Conservation (phyloP, 257 asterid genomes). For the Thymus quinquecostatus region DNA sequence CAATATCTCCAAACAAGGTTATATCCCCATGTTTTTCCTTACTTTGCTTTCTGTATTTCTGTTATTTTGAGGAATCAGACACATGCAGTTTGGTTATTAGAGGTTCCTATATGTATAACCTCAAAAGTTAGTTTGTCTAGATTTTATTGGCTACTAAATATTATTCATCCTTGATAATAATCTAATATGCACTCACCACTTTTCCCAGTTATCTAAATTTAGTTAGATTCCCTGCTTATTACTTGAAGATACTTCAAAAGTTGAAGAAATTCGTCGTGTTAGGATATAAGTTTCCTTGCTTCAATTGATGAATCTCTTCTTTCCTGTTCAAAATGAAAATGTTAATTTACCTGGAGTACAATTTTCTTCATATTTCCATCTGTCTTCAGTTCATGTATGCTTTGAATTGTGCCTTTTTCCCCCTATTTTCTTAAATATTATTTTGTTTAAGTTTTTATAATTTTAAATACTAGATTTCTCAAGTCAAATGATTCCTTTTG, state of each 20-base stretch:
- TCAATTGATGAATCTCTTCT: constrained; percentile 19
- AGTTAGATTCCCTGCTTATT: constrained; percentile 13
- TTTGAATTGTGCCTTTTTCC: neutral
- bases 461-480: neutral
- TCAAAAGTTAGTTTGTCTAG: constrained; percentile 13
- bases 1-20: constrained; percentile 1
- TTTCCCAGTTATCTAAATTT: neutral
- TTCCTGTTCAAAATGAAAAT: constrained; percentile 16
- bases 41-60: neutral
- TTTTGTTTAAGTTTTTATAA: too few relatives aligned
- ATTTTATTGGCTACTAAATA: neutral
- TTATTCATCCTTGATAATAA: neutral
- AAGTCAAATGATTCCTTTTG: constrained; percentile 10
- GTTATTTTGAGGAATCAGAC: neutral
- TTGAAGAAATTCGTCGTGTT: constrained; percentile 11
- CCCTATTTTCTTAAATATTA: too few relatives aligned
- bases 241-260: constrained; percentile 22
- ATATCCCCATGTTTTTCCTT: neutral
- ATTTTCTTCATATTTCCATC: constrained; percentile 1
- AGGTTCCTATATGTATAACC: neutral
- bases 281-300: neutral
- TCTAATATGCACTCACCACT: neutral
- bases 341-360: neutral
- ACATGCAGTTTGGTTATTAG: neutral
- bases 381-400: neutral